phyloP scores from a whole-genome alignment of 192 early-diverging fungal species.

The Coemansia erecta region DNA sequence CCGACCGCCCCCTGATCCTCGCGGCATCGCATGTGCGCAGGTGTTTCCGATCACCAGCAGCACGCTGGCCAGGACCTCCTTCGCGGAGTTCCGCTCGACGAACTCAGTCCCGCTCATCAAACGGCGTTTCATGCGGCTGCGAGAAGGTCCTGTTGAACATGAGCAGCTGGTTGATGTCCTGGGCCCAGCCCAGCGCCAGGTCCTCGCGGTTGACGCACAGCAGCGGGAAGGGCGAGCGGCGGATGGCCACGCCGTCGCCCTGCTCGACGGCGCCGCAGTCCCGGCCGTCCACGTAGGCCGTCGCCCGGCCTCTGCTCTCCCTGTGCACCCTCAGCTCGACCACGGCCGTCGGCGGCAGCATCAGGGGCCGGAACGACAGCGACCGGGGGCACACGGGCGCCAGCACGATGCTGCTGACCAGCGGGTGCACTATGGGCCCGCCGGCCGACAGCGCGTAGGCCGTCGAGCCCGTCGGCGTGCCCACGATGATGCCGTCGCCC shows the following conservation, averaged over 20 bases:
- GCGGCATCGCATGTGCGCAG: too few species aligned
- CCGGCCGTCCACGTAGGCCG: slow-evolving; percentile 77
- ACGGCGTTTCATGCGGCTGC: slow-evolving; percentile 42
- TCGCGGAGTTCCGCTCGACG: too few species aligned
- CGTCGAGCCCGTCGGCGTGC: slow-evolving; percentile 89
- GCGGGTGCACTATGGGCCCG: slow-evolving; percentile 79
- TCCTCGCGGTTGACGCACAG: slow-evolving; percentile 71
- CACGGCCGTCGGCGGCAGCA: slow-evolving; percentile 68
- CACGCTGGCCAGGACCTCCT: too few species aligned
- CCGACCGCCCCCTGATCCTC: too few species aligned
- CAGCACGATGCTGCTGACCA: slow-evolving; percentile 68
- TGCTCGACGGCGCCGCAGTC: slow-evolving; percentile 66
- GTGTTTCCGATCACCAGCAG: too few species aligned
- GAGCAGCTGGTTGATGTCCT: slow-evolving; percentile 80
- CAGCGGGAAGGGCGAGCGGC: slow-evolving; percentile 69
- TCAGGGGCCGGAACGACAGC: slow-evolving; percentile 77
- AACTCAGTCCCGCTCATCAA: slow-evolving; percentile 17
- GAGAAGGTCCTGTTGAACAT: slow-evolving; percentile 79
- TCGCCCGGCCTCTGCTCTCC: slow-evolving; percentile 60
- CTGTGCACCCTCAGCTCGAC: slow-evolving; percentile 61
- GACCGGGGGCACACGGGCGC: slow-evolving; percentile 85
- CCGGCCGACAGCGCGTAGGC: slow-evolving; percentile 87
- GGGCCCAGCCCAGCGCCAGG: slow-evolving; percentile 71
- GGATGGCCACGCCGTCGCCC: slow-evolving; percentile 58
- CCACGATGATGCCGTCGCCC: slow-evolving; percentile 64